These are phyloP conservation scores for Leishmania arabica DNA, from an alignment of 208 protist species.

Conservation along the genomic window DNA sequence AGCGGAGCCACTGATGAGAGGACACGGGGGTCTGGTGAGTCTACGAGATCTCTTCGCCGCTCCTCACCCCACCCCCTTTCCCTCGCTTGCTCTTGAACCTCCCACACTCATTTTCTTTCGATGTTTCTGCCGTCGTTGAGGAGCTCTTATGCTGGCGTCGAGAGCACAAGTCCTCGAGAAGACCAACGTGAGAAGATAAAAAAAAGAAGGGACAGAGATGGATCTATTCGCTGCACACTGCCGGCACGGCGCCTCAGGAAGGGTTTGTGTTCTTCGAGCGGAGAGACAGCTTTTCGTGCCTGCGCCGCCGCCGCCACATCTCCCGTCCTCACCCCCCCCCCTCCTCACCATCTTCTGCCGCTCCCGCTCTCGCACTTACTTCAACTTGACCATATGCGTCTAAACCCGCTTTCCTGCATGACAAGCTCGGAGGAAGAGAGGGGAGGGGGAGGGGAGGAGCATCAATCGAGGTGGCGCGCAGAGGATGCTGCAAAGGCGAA, in stretches of 20 bases:
- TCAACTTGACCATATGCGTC: neutral
- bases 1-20: neutral
- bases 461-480: neutral
- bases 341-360: neutral
- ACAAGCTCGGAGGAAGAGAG: too few species aligned
- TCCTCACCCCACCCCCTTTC: neutral
- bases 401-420: too few species aligned
- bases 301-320: neutral
- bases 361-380: neutral
- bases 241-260: too few species aligned
- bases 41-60: neutral
- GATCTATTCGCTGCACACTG: too few species aligned
- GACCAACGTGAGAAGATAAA: too few species aligned
- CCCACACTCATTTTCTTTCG: neutral
- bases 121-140: neutral
- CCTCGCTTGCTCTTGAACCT: too few species aligned
- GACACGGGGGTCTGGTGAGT: neutral
- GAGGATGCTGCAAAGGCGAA: neutral
- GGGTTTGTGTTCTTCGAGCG: too few species aligned
- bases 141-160: too few species aligned
- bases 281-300: neutral
- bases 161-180: too few species aligned
- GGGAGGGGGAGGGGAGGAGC: too few species aligned
- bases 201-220: too few species aligned
- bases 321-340: neutral